phyloP scores from a whole-genome alignment of 345 rosid genomes.

The Heritiera fomes region DNA sequence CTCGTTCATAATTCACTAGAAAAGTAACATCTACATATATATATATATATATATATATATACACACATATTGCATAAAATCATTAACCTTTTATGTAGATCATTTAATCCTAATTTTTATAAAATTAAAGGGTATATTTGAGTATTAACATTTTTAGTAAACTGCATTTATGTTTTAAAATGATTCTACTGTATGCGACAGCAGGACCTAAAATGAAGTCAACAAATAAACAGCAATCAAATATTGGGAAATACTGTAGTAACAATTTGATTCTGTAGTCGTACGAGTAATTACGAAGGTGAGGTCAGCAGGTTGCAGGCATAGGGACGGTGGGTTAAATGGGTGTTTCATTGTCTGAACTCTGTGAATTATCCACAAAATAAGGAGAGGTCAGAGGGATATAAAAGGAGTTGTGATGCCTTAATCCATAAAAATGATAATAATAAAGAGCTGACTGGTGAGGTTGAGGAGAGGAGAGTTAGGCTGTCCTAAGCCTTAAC shows the following conservation, averaged over 20 bases:
- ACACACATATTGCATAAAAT: too few relatives aligned
- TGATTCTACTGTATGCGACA: background rate
- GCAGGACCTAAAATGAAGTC: constrained; percentile 17
- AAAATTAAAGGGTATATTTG: too few relatives aligned
- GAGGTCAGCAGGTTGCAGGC: constrained; percentile 33
- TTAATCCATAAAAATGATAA: constrained; percentile 20
- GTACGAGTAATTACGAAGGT: constrained; percentile 6
- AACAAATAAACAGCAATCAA: constrained; percentile 7
- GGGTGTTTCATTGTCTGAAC: background rate
- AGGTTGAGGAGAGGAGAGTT: constrained; percentile 5
- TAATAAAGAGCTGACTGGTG: background rate
- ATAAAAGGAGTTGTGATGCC: constrained; percentile 20
- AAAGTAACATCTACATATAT: too few relatives aligned
- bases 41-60: too few relatives aligned
- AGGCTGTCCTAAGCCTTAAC: constrained; percentile 19
- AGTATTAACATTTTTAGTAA: background rate
- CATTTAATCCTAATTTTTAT: too few relatives aligned
- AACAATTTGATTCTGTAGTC: background rate
- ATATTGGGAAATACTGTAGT: constrained; percentile 18
- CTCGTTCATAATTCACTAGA: background rate
- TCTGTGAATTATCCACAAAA: constrained; percentile 4
- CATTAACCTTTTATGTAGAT: too few relatives aligned
- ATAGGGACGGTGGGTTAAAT: background rate
- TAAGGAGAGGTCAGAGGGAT: constrained; percentile 18
- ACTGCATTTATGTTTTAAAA: background rate